A percentile compares a stretch with the other conserved stretches of the same genome.
Evolutionary conservation across 2,329 filamentous ascomycete genomes (phyloP).

Genomic region (Cyphellophora europaea): DNA sequence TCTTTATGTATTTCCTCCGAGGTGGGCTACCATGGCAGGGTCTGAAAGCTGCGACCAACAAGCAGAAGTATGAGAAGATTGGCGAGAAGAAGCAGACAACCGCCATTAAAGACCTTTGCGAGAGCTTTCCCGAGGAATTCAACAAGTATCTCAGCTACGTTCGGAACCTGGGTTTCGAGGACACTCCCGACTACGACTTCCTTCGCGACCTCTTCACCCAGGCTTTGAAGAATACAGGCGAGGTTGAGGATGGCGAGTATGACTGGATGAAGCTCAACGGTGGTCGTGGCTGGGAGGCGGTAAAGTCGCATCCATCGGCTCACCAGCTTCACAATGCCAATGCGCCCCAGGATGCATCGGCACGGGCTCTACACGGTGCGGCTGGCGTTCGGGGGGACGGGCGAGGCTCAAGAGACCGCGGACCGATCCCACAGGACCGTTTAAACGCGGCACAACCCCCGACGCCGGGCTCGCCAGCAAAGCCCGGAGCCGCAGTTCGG

Average conservation of each 20-base stretch:
- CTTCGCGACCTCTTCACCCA: slow-evolving; percentile 93
- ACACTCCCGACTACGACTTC: slow-evolving; percentile 97
- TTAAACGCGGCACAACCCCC: slow-evolving; percentile 91
- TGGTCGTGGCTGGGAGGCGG: slow-evolving; percentile 83
- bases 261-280: slow-evolving; percentile 99
- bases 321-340: slow-evolving; percentile 74
- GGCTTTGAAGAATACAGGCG: slow-evolving; percentile 85
- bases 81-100: slow-evolving; percentile 99
- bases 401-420: slow-evolving; percentile 48
- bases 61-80: slow-evolving; percentile 99
- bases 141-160: slow-evolving; percentile 97
- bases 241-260: slow-evolving; percentile 95
- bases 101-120: slow-evolving; percentile 90
- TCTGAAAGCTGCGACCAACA: slow-evolving; percentile 60
- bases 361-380: slow-evolving; percentile 70
- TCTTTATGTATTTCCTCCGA: slow-evolving; percentile 61
- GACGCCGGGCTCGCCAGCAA: slow-evolving; percentile 68
- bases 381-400: slow-evolving; percentile 29
- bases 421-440: slow-evolving; percentile 68
- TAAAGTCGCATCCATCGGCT: slow-evolving; percentile 59
- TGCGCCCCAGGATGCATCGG: slow-evolving; percentile 68
- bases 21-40: slow-evolving; percentile 61
- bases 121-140: slow-evolving; percentile 93
- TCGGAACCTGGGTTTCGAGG: slow-evolving; percentile 94
- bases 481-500: slow-evolving; percentile 49